phyloP scores from a whole-genome alignment of 768 basidiomycete species.

The Ramaria sp. region DNA sequence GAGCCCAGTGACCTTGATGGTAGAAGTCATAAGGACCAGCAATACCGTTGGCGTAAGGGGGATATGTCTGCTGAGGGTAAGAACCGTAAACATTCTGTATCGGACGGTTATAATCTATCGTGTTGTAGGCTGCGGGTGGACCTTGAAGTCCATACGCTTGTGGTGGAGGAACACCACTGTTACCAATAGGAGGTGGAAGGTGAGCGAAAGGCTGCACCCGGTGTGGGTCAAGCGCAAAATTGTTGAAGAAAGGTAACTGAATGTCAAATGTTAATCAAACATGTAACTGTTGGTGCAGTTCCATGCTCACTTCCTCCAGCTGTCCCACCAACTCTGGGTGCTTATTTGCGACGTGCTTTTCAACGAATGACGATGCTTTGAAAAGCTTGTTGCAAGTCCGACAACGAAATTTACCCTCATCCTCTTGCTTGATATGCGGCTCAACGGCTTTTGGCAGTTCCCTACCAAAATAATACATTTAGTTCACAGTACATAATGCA shows the following conservation, averaged over 20 bases:
- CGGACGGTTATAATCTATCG: slow-evolving; percentile 23
- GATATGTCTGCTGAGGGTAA: slow-evolving; percentile 34
- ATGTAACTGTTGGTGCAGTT: neutral
- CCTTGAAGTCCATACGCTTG: slow-evolving; percentile 79
- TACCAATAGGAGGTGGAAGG: slow-evolving; percentile 59
- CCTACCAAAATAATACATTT: slow-evolving; percentile 29
- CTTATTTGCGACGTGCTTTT: slow-evolving; percentile 95
- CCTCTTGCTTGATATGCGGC: slow-evolving; percentile 84
- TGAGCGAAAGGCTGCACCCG: slow-evolving; percentile 80
- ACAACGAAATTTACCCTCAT: slow-evolving; percentile 94
- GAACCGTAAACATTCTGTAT: slow-evolving; percentile 26
- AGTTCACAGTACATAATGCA: slow-evolving; percentile 7
- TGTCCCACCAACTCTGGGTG: slow-evolving; percentile 77
- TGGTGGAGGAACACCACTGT: slow-evolving; percentile 63
- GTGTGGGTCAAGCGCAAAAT: slow-evolving; percentile 93
- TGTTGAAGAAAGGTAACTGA: slow-evolving; percentile 86
- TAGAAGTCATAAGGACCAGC: slow-evolving; percentile 36
- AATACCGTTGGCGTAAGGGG: slow-evolving; percentile 27
- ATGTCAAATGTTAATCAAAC: neutral
- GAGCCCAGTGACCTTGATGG: slow-evolving; percentile 25
- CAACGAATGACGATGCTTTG: slow-evolving; percentile 93
- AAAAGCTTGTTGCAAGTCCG: slow-evolving; percentile 95
- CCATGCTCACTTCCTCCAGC: slow-evolving; percentile 66
- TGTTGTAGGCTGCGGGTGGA: slow-evolving; percentile 27
- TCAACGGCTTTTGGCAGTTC: slow-evolving; percentile 74